These are phyloP conservation scores for Salix brachista DNA, from an alignment of 345 rosid species.

Conservation along the genomic window DNA sequence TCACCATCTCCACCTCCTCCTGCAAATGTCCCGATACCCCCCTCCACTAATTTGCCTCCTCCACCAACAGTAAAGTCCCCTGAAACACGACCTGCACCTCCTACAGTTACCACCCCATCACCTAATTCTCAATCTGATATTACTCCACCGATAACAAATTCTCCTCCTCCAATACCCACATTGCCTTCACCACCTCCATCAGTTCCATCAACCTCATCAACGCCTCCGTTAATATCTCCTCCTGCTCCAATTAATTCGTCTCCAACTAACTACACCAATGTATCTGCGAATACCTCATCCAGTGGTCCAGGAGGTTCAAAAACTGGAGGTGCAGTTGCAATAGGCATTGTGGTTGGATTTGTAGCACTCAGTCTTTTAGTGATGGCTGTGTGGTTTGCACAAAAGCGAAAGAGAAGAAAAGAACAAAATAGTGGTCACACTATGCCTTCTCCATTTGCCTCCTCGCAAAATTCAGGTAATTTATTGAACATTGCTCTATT, in stretches of 20 bases:
- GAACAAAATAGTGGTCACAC: constrained; percentile 45
- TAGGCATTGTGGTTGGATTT: constrained; percentile 64
- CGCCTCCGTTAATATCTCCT: constrained; percentile 41
- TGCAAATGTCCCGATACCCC: constrained; percentile 17
- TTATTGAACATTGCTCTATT: constrained; percentile 5
- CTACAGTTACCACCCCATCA: constrained; percentile 30
- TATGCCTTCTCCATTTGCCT: constrained; percentile 74
- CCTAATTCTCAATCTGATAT: constrained; percentile 30
- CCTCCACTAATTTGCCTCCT: constrained; percentile 40
- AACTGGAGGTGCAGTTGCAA: constrained; percentile 53
- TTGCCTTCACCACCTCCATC: constrained; percentile 47
- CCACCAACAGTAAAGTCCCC: constrained; percentile 41
- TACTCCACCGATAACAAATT: constrained; percentile 43
- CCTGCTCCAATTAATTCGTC: constrained; percentile 48
- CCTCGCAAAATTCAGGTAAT: constrained; percentile 89
- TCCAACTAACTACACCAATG: constrained; percentile 43
- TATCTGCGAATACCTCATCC: constrained; percentile 36
- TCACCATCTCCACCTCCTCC: constrained; percentile 38
- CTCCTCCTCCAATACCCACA: constrained; percentile 38
- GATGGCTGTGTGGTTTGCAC: constrained; percentile 62
- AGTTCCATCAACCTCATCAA: constrained; percentile 45
- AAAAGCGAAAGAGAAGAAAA: constrained; percentile 53
- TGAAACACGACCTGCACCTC: constrained; percentile 34
- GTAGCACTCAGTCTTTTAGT: constrained; percentile 60
- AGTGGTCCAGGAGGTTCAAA: constrained; percentile 36